A percentile compares a stretch with the other conserved stretches of the same genome.
phyloP scores from a whole-genome alignment of 2,329 filamentous ascomycete species.

The Xylaria sp. region DNA sequence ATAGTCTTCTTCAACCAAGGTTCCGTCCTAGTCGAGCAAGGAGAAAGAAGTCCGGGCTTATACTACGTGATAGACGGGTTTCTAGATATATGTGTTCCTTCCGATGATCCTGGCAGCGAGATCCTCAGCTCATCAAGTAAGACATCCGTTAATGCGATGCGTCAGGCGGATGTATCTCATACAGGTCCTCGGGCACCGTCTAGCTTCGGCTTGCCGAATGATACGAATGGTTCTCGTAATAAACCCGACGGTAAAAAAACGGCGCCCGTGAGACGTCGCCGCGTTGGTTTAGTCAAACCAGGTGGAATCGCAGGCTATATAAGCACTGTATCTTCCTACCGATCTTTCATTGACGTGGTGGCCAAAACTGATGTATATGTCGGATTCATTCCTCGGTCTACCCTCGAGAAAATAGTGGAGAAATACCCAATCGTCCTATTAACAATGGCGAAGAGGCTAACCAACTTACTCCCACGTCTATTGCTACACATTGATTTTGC shows the following conservation, averaged over 20 bases:
- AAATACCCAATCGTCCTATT: slow-evolving; percentile 90
- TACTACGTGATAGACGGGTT: slow-evolving; percentile 99
- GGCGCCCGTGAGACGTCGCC: slow-evolving; percentile 61
- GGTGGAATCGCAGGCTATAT: slow-evolving; percentile 95
- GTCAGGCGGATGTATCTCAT: slow-evolving; percentile 48
- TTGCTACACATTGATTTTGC: slow-evolving; percentile 98
- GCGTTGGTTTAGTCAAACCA: slow-evolving; percentile 91
- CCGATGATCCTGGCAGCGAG: slow-evolving; percentile 64
- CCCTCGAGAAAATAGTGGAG: slow-evolving; percentile 91
- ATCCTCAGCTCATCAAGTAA: slow-evolving; percentile 55
- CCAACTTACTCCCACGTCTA: slow-evolving; percentile 85
- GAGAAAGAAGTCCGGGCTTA: slow-evolving; percentile 93
- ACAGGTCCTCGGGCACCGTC: slow-evolving; percentile 36
- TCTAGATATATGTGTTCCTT: slow-evolving; percentile 88
- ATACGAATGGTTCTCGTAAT: slow-evolving; percentile 56
- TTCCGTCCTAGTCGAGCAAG: slow-evolving; percentile 93
- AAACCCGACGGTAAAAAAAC: slow-evolving; percentile 44
- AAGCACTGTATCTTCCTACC: slow-evolving; percentile 91
- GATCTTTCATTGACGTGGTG: slow-evolving; percentile 95
- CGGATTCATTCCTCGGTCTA: slow-evolving; percentile 86
- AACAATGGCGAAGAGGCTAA: slow-evolving; percentile 95
- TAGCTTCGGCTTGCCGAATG: slow-evolving; percentile 40
- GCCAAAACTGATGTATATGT: slow-evolving; percentile 99
- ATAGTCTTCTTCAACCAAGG: slow-evolving; percentile 98
- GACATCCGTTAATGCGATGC: slow-evolving; percentile 52